Evolutionary conservation across 2,329 filamentous ascomycete genomes (phyloP), one percentile per base, ranked within the genome.

Genomic region (Rutstroemia sp.): DNA sequence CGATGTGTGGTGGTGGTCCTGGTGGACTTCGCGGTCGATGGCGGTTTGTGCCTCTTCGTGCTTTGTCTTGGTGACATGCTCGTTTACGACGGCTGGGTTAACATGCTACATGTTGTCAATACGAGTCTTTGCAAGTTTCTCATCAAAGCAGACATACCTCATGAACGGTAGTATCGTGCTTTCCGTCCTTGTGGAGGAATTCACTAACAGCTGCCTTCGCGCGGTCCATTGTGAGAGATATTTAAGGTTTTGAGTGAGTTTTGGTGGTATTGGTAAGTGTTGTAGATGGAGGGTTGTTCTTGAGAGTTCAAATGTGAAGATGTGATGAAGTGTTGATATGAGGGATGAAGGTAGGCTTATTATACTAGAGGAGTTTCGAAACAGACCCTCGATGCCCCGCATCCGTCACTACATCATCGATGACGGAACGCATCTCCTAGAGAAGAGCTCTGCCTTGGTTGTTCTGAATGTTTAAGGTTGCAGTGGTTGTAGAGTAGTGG

Each of bases 1-100:
- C 0, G 82, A 83, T 48, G 83, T 86, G 69, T 89, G 84, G 68
- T 87, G 82, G 64, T 89, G 86, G 58, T 88, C 82, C 68, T 88
- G 85, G 67, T 89, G 84, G 4, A 88, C 73, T 64, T 89, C 86
- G 62, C 79, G 80, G 67, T 89, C 83, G 25, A 88, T 70, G 6
- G 82, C 85, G 1, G 80, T 84, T 19, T 74, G 76, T 9, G 81
- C 63, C n/a, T 84, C 71, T 65, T 88, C 82, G 55, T 87, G 83
- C 42, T 77, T 70, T n/a, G 79, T 77, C 45, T 79, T 80, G 58
- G 75, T 78, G 46, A 88, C 69, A 1, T 76, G 75, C 70, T 88
- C 84, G 17, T 86, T 76, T 5, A 77, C 75, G 2, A 88, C 77
- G 12, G 80, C 78, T 0, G 80, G 78, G 42, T 80, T 77, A 44